Percentiles rank a stretch among this genome's conserved stretches.
phyloP scores from a whole-genome alignment of 73 alveolate species.

The Tetrahymena malaccensis region DNA sequence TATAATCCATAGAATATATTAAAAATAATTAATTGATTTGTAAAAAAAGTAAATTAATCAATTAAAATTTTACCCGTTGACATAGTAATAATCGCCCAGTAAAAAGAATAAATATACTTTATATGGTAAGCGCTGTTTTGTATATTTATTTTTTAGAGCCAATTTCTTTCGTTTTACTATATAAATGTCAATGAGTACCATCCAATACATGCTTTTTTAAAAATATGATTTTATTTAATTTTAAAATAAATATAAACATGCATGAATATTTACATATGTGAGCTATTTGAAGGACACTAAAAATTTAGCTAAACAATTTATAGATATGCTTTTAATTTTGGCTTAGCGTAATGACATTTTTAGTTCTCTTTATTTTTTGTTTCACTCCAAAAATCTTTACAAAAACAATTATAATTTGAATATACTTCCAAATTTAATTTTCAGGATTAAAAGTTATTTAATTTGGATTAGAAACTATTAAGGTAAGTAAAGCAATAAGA shows the following conservation, averaged over 20 bases:
- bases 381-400: neutral
- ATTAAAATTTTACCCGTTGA: neutral
- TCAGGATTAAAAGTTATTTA: neutral
- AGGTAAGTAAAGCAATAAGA: too few species aligned
- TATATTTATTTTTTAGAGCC: neutral
- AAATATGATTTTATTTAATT: too few species aligned
- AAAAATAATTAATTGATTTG: too few species aligned
- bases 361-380: neutral
- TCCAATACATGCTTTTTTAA: neutral
- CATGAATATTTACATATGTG: neutral
- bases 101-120: neutral
- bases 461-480: neutral
- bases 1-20: too few species aligned
- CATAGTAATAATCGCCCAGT: neutral
- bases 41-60: neutral
- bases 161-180: neutral
- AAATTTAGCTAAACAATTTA: neutral
- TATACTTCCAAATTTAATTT: neutral
- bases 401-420: too few species aligned
- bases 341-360: neutral
- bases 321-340: neutral
- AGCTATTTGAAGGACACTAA: neutral
- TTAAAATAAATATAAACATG: too few species aligned
- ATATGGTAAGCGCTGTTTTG: neutral
- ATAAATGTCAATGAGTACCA: neutral